A percentile compares a stretch with the other conserved stretches of the same genome.
phyloP scores from a whole-genome alignment of 345 rosid species.

The Arabidopsis thaliana region TAIR10.1 NC_003075.7:999001-999500 shows the following conservation, averaged over 20 bases:
- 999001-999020: too few species aligned
- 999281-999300: neutral
- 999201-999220: too few species aligned
- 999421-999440: conserved; percentile 24
- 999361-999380: neutral
- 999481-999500: neutral
- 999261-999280: neutral
- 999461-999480: conserved; percentile 29
- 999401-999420: neutral
- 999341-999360: too few species aligned
- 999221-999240: too few species aligned
- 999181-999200: too few species aligned
- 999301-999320: too few species aligned
- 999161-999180: neutral
- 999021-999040: too few species aligned
- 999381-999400: neutral
- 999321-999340: too few species aligned
- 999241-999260: neutral
- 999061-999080: too few species aligned
- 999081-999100: neutral
- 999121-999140: neutral
- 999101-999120: neutral
- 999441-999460: conserved; percentile 2
- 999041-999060: too few species aligned
- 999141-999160: neutral